Evolutionary conservation across 306 rosid species (phyloP).

Genomic region (Fragaria ananassa): DNA sequence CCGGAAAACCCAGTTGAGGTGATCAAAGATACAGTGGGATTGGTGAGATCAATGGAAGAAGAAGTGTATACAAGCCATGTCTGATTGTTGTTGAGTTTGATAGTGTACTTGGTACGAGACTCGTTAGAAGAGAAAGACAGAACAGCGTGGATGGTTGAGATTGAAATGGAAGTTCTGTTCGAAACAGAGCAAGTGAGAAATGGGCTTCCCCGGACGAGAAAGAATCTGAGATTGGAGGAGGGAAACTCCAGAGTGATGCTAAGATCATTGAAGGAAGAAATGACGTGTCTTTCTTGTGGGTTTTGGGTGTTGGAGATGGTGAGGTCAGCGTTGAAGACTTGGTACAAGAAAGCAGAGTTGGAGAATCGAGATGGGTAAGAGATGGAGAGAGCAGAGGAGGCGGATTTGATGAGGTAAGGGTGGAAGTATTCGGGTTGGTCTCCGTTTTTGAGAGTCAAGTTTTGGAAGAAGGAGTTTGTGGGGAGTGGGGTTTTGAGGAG

Average conservation of each 20-base stretch:
- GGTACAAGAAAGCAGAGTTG: slow-evolving; percentile 43
- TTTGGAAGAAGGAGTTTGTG: slow-evolving; percentile 91
- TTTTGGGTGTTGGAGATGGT: slow-evolving; percentile 47
- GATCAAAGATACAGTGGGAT: slow-evolving; percentile 34
- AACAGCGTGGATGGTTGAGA: slow-evolving; percentile 64
- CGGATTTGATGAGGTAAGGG: slow-evolving; percentile 71
- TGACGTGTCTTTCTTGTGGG: slow-evolving; percentile 40
- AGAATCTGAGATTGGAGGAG: slow-evolving; percentile 53
- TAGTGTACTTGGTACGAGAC: slow-evolving; percentile 49
- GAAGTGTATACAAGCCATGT: slow-evolving; percentile 78
- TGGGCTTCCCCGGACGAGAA: slow-evolving; percentile 87
- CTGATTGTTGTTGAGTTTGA: slow-evolving; percentile 67
- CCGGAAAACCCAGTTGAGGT: slow-evolving; percentile 62
- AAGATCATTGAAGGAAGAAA: slow-evolving; percentile 66
- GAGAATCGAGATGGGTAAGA: slow-evolving; percentile 58
- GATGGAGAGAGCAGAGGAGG: slow-evolving; percentile 54
- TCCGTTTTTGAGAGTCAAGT: slow-evolving; percentile 66
- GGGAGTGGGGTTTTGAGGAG: slow-evolving; percentile 71
- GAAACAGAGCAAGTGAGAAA: slow-evolving; percentile 55
- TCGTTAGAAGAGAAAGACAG: slow-evolving; percentile 47
- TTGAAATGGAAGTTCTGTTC: slow-evolving; percentile 40
- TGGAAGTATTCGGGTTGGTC: slow-evolving; percentile 83
- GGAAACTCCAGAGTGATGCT: slow-evolving; percentile 74
- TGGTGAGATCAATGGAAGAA: slow-evolving; percentile 43
- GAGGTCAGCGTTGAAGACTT: slow-evolving; percentile 60